These are phyloP conservation scores for Aspergillus diversus DNA, from an alignment of 495 filamentous ascomycete genomes.

Conservation along the genomic window DNA sequence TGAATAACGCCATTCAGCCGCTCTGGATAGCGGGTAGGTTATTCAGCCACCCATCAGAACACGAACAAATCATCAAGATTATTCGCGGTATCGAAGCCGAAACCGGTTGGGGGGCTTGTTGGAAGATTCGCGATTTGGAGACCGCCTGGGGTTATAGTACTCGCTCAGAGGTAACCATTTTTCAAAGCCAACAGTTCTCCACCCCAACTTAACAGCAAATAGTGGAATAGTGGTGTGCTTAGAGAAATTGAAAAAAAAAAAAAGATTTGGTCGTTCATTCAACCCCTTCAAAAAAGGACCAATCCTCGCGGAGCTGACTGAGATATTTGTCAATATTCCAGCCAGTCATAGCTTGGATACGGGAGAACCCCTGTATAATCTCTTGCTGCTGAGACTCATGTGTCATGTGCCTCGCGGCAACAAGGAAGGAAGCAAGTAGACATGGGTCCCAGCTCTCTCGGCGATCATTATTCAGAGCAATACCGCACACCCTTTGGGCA, in stretches of 20 bases:
- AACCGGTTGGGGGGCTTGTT: slow-evolving; percentile 51
- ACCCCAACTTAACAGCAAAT: slow-evolving; percentile 3
- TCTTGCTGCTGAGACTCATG: slow-evolving; percentile 40
- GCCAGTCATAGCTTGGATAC: slow-evolving; percentile 36
- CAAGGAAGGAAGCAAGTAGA: slow-evolving; percentile 38
- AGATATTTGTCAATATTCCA: slow-evolving; percentile 33
- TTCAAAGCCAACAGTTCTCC: slow-evolving; percentile 10
- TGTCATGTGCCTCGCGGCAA: slow-evolving; percentile 41
- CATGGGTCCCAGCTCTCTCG: slow-evolving; percentile 43
- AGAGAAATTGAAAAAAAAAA: not conserved
- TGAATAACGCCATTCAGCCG: slow-evolving; percentile 55
- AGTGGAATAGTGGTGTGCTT: not conserved
- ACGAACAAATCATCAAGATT: slow-evolving; percentile 44
- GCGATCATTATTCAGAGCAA: slow-evolving; percentile 42
- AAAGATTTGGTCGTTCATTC: not conserved
- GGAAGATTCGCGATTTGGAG: slow-evolving; percentile 51
- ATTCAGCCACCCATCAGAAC: slow-evolving; percentile 49
- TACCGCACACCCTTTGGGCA: slow-evolving; percentile 40
- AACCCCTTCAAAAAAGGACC: slow-evolving; percentile 34
- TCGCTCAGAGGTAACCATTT: slow-evolving; percentile 17
- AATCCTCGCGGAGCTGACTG: slow-evolving; percentile 29
- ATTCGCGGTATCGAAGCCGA: slow-evolving; percentile 46
- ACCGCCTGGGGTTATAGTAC: slow-evolving; percentile 47
- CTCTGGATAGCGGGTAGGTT: slow-evolving; percentile 52
- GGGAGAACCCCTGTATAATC: slow-evolving; percentile 33